phyloP scores from a whole-genome alignment of 1,284 basidiomycete species.

The Puccinia novopanici region DNA sequence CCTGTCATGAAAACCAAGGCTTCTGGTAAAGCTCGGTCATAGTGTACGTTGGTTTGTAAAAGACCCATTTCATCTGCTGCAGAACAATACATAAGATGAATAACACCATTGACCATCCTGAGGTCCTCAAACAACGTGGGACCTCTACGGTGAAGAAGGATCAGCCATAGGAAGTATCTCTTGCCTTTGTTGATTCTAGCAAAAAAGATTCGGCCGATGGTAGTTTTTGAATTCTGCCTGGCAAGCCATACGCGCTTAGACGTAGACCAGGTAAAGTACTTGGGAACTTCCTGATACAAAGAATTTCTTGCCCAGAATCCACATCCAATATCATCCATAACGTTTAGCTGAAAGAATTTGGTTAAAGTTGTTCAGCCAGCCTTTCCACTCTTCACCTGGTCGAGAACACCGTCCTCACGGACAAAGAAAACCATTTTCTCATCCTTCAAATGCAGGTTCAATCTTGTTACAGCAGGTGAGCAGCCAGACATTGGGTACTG shows the following conservation, averaged over 20 bases:
- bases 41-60: neutral
- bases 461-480: neutral
- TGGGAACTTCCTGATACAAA: neutral
- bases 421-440: slow-evolving; percentile 8
- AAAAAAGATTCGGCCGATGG: neutral
- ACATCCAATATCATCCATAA: neutral
- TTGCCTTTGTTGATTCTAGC: neutral
- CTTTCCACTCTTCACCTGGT: neutral
- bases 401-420: neutral
- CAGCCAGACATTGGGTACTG: too few relatives aligned
- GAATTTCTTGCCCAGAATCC: neutral
- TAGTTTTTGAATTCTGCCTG: neutral
- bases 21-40: neutral
- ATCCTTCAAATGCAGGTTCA: neutral
- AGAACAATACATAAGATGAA: neutral
- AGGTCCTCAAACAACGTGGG: neutral
- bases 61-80: neutral
- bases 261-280: neutral
- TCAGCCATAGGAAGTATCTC: neutral
- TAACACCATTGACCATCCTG: neutral
- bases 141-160: neutral
- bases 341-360: slow-evolving; percentile 3
- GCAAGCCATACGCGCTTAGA: neutral
- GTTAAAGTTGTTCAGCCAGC: slow-evolving; percentile 9
- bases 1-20: neutral